Evolutionary conservation across 306 rosid genomes (phyloP), one percentile per base, ranked within the genome.

Genomic region (Castanea crenata): DNA sequence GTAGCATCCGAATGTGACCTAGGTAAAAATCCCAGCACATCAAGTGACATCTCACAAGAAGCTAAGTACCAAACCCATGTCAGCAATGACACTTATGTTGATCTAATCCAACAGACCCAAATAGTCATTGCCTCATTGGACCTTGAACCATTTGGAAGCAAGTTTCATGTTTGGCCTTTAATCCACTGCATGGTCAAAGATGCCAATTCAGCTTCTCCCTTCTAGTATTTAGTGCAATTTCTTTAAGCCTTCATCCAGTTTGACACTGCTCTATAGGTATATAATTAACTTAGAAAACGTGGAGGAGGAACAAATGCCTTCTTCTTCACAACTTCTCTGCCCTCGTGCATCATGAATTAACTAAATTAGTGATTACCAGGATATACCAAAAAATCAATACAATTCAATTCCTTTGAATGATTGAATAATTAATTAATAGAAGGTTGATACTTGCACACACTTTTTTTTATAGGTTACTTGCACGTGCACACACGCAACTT

Each of bases 291-390:
- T 31, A 55, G 11, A 83, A 93, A 91, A 19, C 99, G 97, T 41
- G 99, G 98, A 44, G 99, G 98, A 82, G 98, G 99, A 79, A 90
- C 92, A 90, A 93, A 96, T 41, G 98, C 98, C 82, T 96, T 96
- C 89, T 90, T 94, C 77, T 89, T 91, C 69, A 71, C 91, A 83
- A 88, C 94, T 86, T 96, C 99, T 85, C 94, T 90, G 74, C 97
- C 96, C 86, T 96, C 99, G 97, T 93, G 96, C 79, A 86, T 49
- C 49, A 82, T 55, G 77, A 68, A 87, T 54, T 55, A 54, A 27
- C 69, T 69, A 74, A 31, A 23, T 52, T 25, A 34, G 31, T 20
- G 52, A 63, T 59, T 82, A 58, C 70, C 65, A 67, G 57, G 44
- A 31, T 64, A 29, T 20, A 64, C 15, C 44, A 64, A 64, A 3